Base-by-base conservation (phyloP, 192 early-diverging fungal species). In the Linnemannia hyalina region DNA sequence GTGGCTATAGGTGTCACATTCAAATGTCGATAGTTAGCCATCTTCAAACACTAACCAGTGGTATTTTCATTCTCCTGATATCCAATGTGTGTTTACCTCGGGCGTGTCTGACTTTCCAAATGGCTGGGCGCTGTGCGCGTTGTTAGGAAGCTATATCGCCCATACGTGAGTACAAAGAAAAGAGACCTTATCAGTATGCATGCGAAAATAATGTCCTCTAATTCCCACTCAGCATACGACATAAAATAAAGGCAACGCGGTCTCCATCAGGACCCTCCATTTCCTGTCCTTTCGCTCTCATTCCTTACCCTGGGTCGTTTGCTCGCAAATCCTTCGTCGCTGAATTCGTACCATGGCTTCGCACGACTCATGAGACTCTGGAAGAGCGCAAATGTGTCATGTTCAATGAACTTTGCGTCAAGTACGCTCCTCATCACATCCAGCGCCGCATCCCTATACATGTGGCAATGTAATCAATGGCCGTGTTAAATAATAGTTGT, bases 311-410 rank as follows among this genome's bases (percentile, higher is more conserved):
- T 90, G 52, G 76, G 47, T 78, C 72, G 82, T 76, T 74, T 89
- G 63, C 80, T 75, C 23, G 80, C 72, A 36, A 83, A 73, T 18
- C 84, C 78, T 32, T 90, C 91, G 16, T 93, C 91, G 70, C 93
- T 95, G 68, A 94, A 89, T 90, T 98, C 96, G 86, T 97, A 99
- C 97, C 97, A 98, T 20, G 92, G 82, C 82, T 95, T 93, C 35
- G 95, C 95, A 15, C 91, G 80, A 42, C 91, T 85, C 98, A 99
- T 98, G 29, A 99, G 77, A 38, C 92, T 89, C 13, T 91, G 94
- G 83, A 99, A 98, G 23, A 99, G 77, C 4, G 92, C 90, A 81
- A 94, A 96, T 5, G 96, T 88, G 70, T 99, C 97, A 82, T 98
- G 96, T 75, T 98, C 97, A 23, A 98, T 88, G 82, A 89, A 97